Base-by-base conservation (phyloP, 2,329 filamentous ascomycete genomes). In the Phialemonium atrogriseum region DNA sequence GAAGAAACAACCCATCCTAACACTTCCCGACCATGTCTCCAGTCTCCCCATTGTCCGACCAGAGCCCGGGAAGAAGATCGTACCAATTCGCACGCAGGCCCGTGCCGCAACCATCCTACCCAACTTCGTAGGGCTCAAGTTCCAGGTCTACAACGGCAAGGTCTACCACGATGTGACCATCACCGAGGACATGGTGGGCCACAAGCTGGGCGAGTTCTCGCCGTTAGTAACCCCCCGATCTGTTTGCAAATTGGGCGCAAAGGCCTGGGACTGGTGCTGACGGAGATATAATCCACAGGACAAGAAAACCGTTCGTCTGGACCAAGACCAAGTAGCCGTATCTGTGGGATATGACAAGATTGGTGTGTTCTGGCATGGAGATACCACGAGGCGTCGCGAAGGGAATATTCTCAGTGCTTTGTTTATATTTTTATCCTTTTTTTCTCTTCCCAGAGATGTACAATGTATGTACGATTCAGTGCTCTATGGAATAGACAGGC, bases 161-260 rank as follows among this genome's bases (percentile, higher is more conserved):
- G 73, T 72, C 19, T 94, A 94, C 59, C 64, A 80, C 47, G 84
- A 91, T 45, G 70, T 94, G 33, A 71, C 69, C 43, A 83, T 95
- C 41, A 94, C 87, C 11, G 88, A 94, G 56, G 84, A 94, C 51
- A 95, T 95, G 88, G 88, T 95, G 30, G 88, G 88, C 33, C 83
- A 91, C 60, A 95, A 94, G 63, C 69, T 95, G 45, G 88, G 88
- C 48, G 88, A 95, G 62, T 95, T 94, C 56, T 79, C 86, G 40
- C 67, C 76, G 87, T 94, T 73, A 51, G 85, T 76, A 30, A 25
- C 5, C 24, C 23, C 24, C 10, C 3, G 5, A 14, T 24, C 19
- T 12, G 8, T 20, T 7, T 7, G n/a, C 12, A 7, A 24, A 23
- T 29, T 24, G 19, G 13, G 14, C 5, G 8, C n/a, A 3, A 15